A percentile compares a stretch with the other conserved stretches of the same genome.
These are phyloP conservation scores for Furcasterigmium furcatum DNA, from an alignment of 2,329 filamentous ascomycete genomes.

Conservation along the genomic window DNA sequence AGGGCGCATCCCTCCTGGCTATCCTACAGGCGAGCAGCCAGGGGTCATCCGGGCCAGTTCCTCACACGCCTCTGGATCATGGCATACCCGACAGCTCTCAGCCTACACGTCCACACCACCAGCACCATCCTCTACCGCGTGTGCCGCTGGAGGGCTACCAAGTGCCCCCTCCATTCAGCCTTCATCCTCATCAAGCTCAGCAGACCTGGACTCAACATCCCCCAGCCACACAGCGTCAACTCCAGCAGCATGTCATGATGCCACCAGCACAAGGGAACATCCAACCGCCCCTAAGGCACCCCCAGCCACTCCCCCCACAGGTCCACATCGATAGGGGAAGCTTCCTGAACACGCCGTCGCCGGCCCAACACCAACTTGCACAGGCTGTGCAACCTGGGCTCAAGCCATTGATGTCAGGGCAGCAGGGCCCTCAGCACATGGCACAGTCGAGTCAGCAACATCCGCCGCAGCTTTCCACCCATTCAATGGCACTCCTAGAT, in stretches of 20 bases:
- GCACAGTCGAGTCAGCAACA: conserved; percentile 3
- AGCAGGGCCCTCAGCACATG: not conserved
- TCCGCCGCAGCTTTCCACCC: conserved; percentile 23
- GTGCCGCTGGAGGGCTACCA: conserved; percentile 13
- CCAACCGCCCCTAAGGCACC: conserved; percentile 24
- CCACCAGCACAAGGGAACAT: conserved; percentile 1
- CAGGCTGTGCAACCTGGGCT: not conserved
- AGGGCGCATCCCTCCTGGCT: conserved; percentile 50
- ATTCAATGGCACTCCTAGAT: conserved; percentile 32
- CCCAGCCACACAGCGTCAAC: not conserved
- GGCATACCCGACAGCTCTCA: conserved; percentile 43
- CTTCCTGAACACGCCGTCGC: not conserved
- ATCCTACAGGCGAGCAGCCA: conserved; percentile 40
- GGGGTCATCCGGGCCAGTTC: conserved; percentile 23
- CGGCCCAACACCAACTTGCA: no score
- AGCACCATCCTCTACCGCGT: conserved; percentile 21
- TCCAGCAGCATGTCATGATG: conserved; percentile 1
- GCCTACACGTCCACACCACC: conserved; percentile 56
- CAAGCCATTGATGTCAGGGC: not conserved
- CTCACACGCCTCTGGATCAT: conserved; percentile 54
- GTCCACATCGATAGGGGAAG: conserved; percentile 35
- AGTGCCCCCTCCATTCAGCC: conserved; percentile 26
- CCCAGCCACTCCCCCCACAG: conserved; percentile 52
- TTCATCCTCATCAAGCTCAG: conserved; percentile 8
- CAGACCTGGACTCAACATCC: conserved; percentile 7